Base-by-base conservation (phyloP, 1,284 basidiomycete species). In the Malassezia equina region DNA sequence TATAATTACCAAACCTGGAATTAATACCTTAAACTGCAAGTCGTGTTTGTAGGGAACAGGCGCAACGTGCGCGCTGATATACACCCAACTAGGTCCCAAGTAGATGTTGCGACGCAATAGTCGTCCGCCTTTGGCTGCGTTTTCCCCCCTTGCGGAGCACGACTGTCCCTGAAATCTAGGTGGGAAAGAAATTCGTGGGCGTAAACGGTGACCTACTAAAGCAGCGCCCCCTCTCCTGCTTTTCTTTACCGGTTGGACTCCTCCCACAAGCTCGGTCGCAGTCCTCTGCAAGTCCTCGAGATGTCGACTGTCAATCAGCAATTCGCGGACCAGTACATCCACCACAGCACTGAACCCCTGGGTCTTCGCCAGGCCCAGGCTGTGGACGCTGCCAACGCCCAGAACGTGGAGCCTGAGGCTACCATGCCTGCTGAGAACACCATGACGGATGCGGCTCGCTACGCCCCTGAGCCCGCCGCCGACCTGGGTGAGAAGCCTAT, bases 281-380 rank as follows among this genome's bases (percentile, higher is more conserved):
- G 23, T 27, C 24, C 24, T 25, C 39, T 3, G 4, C 39, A 40
- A 40, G 19, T 21, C 24, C 11, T 46, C 25, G 31, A 32, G 13
- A 55, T 55, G 53, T 40, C 53, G 47, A 12, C 25, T 31, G 42
- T 7, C 23, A 46, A 51, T 46, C 49, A 51, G 21, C 28, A 51
- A 19, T 51, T 43, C 31, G 49, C 45, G 8, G 31, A 51, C 27
- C 49, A 57, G 13, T 57, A 47, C 40, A 57, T 57, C 28, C 25
- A 51, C 34, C 55, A 57, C 25, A 57, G 31, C 32, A 19, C 33
- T 1, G 54, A 45, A 42, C 54, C 54, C 4, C 49, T 56, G 6
- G 54, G 54, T 43, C 36, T 50, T n/a, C 31, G 29, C 19, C 29
- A 48, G 12, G 33, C 33, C 7, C 33, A 48, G 47, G 32, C 47